Base-by-base conservation (phyloP, 2,329 filamentous ascomycete species). In the Fulvia fulva region DNA sequence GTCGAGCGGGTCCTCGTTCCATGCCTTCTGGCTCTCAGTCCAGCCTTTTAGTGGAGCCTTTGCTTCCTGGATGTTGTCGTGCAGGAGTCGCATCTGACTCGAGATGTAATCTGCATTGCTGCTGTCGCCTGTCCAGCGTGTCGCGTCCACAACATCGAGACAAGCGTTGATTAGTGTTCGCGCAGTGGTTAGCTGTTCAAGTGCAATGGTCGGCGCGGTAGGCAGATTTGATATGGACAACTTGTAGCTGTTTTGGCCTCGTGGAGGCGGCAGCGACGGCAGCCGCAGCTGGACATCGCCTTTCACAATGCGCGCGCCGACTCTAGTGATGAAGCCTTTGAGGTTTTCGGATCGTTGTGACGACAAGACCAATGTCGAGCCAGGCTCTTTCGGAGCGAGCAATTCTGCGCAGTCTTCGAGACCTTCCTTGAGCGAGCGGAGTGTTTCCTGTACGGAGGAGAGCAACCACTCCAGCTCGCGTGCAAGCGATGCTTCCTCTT, bases 261-360 rank as follows among this genome's bases (percentile, higher is more conserved):
- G 80, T 47, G 79, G 78, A 56, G 78, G 79, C 64, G 81, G 77
- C 45, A 90, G 80, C 56, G 87, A 91, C 61, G 84, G 82, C 12
- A 96, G 83, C 53, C 89, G 87, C 34, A 97, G 82, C 70, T 89
- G 85, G 61, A 96, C 82, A 61, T 88, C 87, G 65, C 91, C 93
- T 73, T 96, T 96, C 63, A 96, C 88, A 63, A 99, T 88, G 53
- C 88, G 86, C n/a, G 90, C 90, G 41, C 94, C 94, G 34, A 96
- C 85, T 55, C 94, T 85, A 1, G 93, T 97, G 60, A 97, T 85
- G 67, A 91, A 90, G 19, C 94, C 94, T 74, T 99, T 99, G 62
- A 97, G 86, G 65, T 84, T 86, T 77, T 99, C 94, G 56, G 90
- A 93, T 56, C 92, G 85, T 56, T 88, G 83, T 14, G 92, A 95